Evolutionary conservation across 768 basidiomycete genomes (phyloP), one percentile per base, ranked within the genome.

Genomic region (Leccinum fibrillosum): DNA sequence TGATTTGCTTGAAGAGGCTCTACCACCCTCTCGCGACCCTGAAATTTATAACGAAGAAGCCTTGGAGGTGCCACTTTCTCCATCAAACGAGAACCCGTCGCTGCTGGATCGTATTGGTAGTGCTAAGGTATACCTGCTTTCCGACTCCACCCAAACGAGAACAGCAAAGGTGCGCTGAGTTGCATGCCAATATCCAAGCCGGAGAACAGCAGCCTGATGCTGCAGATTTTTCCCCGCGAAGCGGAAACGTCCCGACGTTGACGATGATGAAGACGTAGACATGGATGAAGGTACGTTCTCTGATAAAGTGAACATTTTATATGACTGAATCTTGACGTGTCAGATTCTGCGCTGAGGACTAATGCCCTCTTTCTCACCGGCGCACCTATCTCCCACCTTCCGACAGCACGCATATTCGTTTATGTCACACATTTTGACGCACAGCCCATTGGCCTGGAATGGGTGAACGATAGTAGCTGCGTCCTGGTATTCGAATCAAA

Each of bases 391-490:
- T 78, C 86, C 4, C 82, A 86, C 64, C 80, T 94, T 9, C 84
- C 89, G 23, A 94, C 92, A 3, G 77, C 83, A 3, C 82, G 88
- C 39, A 79, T 94, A 54, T 93, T 93, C 67, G 90, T 87, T 0
- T 94, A 93, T 64, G 86, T 86, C 32, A 88, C 85, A 2, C 87
- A 92, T 63, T 91, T 89, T 65, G 86, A 89, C 49, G 79, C 85
- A 1, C 77, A 81, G 19, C 91, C 91, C 0, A 79, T 90, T 61
- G 91, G 81, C 8, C 75, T 94, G 8, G 92, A 94, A 74, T 94
- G 92, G 92, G 80, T 94, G 19, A 85, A 92, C 69, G 92, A 94
- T 73, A 86, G 77, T 23, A 91, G 88, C 25, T 92, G 90, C 64
- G 80, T 94, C 4, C 76, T 93, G 52, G 87, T 94, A 45, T 94